Base-by-base conservation (phyloP, 1,284 basidiomycete genomes). In the Malassezia pachydermatis region DNA sequence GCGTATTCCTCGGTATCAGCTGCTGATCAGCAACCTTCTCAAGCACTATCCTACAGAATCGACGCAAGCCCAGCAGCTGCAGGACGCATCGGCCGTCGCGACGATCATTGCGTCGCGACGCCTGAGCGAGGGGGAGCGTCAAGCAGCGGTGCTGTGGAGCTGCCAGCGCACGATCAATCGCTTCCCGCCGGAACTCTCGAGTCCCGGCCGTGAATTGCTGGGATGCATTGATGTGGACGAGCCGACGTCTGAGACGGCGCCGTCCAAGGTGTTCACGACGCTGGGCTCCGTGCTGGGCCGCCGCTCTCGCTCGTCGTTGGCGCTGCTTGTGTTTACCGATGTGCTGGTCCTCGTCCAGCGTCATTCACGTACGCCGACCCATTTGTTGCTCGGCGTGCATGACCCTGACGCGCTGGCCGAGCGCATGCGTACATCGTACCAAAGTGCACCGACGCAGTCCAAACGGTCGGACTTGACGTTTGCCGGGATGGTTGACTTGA, bases 171-270 rank as follows among this genome's bases (percentile, higher is more conserved):
- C 83, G 25, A 83, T 98, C 30, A 88, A 96, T 10, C 83, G 82
- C 24, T 94, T 98, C 64, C 92, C 94, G 2, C 75, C 77, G 22
- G 68, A 76, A 66, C 51, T 58, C 25, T 64, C 65, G 48, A 62
- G 55, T 28, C 85, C 84, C 64, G 84, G 83, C 40, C 81, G 92
- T 45, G 80, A 82, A 55, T 92, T 87, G 68, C 80, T 98, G 53
- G 89, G 90, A 69, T 88, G 84, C 53, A 83, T 98, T 61, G 94
- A 98, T 67, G 87, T 90, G 1, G 86, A 92, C 59, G 94, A 98
- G 16, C 34, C 10, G 7, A 17, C 19, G 8, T 9, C 17, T 8
- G 23, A 39, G 33, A 20, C 41, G 20, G 13, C 35, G 2, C 42
- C 29, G 10, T 20, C 41, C 3, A 11, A 23, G 9, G 29, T 44